A percentile compares a stretch with the other conserved stretches of the same genome.
Conservation (phyloP, 805 yeast species). For the Pichia kluyveri region DNA sequence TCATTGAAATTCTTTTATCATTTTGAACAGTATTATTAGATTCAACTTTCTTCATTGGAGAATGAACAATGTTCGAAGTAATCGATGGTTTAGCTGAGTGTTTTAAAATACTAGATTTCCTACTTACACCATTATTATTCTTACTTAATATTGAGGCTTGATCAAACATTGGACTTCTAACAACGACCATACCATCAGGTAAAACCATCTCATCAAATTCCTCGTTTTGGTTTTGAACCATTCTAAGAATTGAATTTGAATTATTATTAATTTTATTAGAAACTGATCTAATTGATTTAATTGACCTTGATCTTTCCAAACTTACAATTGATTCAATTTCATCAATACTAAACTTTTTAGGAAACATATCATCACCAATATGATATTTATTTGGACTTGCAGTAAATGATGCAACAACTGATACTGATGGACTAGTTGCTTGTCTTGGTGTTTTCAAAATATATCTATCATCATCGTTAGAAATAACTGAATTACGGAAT, state of each 20-base stretch:
- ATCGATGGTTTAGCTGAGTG: neutral
- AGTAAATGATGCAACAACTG: constrained; percentile 8
- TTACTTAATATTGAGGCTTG: constrained; percentile 1
- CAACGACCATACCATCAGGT: constrained; percentile 40
- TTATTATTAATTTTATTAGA: constrained; percentile 6
- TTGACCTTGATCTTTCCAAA: constrained; percentile 54
- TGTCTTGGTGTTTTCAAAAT: constrained; percentile 8
- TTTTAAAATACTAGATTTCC: constrained; percentile 11
- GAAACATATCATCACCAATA: constrained; percentile 57
- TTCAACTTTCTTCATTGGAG: neutral
- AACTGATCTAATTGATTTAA: constrained; percentile 38
- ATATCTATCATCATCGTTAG: neutral
- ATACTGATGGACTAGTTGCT: constrained; percentile 3
- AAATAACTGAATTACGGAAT: neutral
- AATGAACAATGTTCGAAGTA: neutral
- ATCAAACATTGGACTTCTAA: constrained; percentile 15
- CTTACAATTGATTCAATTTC: constrained; percentile 72
- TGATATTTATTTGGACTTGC: constrained; percentile 21
- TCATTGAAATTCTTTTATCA: neutral
- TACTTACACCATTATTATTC: neutral
- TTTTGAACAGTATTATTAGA: neutral
- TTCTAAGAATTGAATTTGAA: constrained; percentile 18
- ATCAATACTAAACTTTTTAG: constrained; percentile 53
- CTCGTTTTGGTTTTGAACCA: constrained; percentile 13
- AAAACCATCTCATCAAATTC: constrained; percentile 15